Conservation (phyloP, 1,284 basidiomycete genomes). For the Rhodofomes roseus region DNA sequence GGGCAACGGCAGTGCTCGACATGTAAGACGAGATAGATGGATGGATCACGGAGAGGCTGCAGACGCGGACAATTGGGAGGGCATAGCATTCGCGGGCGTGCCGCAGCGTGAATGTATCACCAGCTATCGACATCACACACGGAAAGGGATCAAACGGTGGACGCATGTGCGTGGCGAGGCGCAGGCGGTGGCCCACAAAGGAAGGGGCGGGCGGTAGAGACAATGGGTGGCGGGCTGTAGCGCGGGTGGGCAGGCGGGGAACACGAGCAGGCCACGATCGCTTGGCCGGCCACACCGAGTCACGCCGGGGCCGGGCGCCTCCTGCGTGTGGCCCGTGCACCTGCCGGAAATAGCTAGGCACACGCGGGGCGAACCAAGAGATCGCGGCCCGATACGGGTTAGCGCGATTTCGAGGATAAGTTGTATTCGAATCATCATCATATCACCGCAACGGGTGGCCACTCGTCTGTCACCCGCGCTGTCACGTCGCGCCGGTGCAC, state of each 20-base stretch:
- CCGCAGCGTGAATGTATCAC: not conserved
- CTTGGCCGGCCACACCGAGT: not conserved
- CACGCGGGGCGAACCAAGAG: not conserved
- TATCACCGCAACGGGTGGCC: not conserved
- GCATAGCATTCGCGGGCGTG: not conserved
- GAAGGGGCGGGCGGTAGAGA: not conserved
- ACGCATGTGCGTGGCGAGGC: not conserved
- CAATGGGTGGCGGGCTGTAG: not conserved
- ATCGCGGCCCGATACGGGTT: not conserved
- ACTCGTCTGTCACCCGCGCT: not conserved
- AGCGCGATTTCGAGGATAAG: not conserved
- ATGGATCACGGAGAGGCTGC: not conserved
- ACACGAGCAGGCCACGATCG: not conserved
- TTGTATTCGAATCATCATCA: conserved; percentile 1
- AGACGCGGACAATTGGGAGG: not conserved
- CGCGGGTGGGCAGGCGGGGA: not conserved
- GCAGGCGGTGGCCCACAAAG: too few relatives aligned
- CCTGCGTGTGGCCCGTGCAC: not conserved
- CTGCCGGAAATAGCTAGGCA: conserved; percentile 2
- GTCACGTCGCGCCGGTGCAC: not conserved
- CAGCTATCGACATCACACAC: not conserved
- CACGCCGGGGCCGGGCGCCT: not conserved
- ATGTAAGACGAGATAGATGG: not conserved
- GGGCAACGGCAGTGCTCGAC: not conserved
- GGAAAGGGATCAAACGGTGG: too few relatives aligned